Percentiles rank a stretch among this genome's conserved stretches.
phyloP scores from a whole-genome alignment of 129 eudicot species.

The Tanacetum coccineum region DNA sequence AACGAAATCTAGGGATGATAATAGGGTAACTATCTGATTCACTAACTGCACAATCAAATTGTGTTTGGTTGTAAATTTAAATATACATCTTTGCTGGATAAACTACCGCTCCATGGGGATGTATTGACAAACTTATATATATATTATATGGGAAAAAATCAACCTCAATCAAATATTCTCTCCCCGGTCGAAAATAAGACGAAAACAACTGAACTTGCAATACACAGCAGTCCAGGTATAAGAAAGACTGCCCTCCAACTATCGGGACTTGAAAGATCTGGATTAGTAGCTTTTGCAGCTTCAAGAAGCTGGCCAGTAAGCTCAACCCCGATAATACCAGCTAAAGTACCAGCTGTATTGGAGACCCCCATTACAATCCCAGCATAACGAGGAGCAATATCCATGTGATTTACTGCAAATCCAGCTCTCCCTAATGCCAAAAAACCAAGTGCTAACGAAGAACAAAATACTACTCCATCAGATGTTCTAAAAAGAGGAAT shows the following conservation, averaged over 20 bases:
- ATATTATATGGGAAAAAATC: slow-evolving; percentile 13
- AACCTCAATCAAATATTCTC: slow-evolving; percentile 69
- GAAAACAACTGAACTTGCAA: slow-evolving; percentile 60
- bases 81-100: slow-evolving; percentile 15
- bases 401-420: slow-evolving; percentile 94
- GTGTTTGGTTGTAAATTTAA: slow-evolving; percentile 17
- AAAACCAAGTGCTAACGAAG: slow-evolving; percentile 79
- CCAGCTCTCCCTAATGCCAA: slow-evolving; percentile 94
- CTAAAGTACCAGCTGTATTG: slow-evolving; percentile 84
- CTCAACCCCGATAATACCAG: slow-evolving; percentile 75
- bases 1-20: slow-evolving; percentile 8
- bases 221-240: slow-evolving; percentile 75
- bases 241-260: slow-evolving; percentile 77
- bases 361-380: slow-evolving; percentile 94
- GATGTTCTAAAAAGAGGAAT: slow-evolving; percentile 62
- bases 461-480: slow-evolving; percentile 61
- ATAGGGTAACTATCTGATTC: slow-evolving; percentile 14
- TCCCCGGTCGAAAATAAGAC: slow-evolving; percentile 73
- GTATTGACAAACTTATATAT: slow-evolving; percentile 9
- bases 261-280: slow-evolving; percentile 67
- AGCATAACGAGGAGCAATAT: slow-evolving; percentile 85
- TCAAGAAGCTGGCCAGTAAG: slow-evolving; percentile 84
- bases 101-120: slow-evolving; percentile 5
- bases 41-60: slow-evolving; percentile 14
- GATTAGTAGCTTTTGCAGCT: slow-evolving; percentile 66